Evolutionary conservation across 148 eudicot species (phyloP), one percentile per base, ranked within the genome.

Genomic region (Vaccinium corymbosum): DNA sequence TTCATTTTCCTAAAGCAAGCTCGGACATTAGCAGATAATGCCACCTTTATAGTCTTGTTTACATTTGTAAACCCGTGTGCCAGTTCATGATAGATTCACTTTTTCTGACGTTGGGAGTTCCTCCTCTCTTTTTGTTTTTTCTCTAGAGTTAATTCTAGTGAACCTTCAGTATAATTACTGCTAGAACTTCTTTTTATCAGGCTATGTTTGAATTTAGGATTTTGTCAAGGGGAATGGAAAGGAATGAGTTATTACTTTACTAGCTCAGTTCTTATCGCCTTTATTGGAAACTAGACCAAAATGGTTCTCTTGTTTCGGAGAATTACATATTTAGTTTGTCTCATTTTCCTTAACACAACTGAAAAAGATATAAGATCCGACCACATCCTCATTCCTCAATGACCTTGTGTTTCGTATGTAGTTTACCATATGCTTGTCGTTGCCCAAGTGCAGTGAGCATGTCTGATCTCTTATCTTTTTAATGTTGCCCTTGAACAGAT

Each of bases 11-110:
- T 10, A 7, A 46, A 75, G 76, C n/a, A 8, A 17, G 79, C 27
- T 27, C 16, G 16, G 79, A 76, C 35, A 76, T 76, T 20, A 79
- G 68, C 71, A 35, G 81, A 79, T 29, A 79, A 53, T 57, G 82
- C 38, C 57, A 78, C 35, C 80, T 78, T 52, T 52, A 27, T 42
- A 22, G 27, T 50, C 19, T 59, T 79, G 46, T 56, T 79, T 32
- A 57, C 52, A 75, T 6, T 1, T 46, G 51, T 16, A 19, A 38
- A 38, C 2, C 77, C 4, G 16, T 9, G 6, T 59, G 66, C 25
- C 25, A 59, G 66, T 76, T 9, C 13, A 20, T 76, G 14, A 76
- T 76, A 56, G 17, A 42, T 76, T 48, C 14, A 49, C 57, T 76
- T 76, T 76, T 76, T n/a, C 15, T 76, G 32, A 50, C 56, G 10